Percentiles rank a stretch among this genome's conserved stretches.
These are phyloP conservation scores for Metschnikowia lachancei DNA, from an alignment of 805 yeast species.

Conservation along the genomic window DNA sequence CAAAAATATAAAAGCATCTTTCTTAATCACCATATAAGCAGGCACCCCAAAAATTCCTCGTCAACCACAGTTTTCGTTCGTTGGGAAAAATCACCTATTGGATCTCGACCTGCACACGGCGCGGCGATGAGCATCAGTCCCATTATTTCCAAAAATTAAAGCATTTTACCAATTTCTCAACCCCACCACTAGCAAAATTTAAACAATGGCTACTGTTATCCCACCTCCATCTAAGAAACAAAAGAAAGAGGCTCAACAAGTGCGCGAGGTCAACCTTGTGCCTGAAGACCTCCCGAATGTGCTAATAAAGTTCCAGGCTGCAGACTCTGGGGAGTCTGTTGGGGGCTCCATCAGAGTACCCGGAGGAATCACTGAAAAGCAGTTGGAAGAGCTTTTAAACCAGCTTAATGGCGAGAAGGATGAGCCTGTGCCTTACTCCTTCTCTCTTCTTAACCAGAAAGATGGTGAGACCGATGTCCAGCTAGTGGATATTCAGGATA, in stretches of 20 bases:
- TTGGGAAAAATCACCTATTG: too few species aligned
- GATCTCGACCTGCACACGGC: too few species aligned
- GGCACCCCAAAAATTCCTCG: too few species aligned
- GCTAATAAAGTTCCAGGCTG: slow-evolving; percentile 82
- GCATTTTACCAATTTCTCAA: neutral
- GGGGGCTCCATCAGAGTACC: slow-evolving; percentile 91
- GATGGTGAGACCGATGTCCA: slow-evolving; percentile 35
- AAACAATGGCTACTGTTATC: slow-evolving; percentile 78
- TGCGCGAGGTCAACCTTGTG: slow-evolving; percentile 66
- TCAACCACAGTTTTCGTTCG: too few species aligned
- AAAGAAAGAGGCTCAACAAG: slow-evolving; percentile 76
- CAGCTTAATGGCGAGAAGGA: slow-evolving; percentile 67
- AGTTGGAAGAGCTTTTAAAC: slow-evolving; percentile 83
- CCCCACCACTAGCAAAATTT: neutral
- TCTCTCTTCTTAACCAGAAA: slow-evolving; percentile 56
- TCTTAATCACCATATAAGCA: too few species aligned
- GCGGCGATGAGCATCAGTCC: slow-evolving; percentile 19
- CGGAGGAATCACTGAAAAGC: slow-evolving; percentile 79
- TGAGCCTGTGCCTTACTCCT: slow-evolving; percentile 88
- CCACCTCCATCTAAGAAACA: slow-evolving; percentile 95
- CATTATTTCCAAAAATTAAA: neutral
- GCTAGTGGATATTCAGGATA: slow-evolving; percentile 71
- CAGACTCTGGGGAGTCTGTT: slow-evolving; percentile 83
- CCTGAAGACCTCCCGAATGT: slow-evolving; percentile 86
- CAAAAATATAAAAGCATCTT: too few species aligned